Evolutionary conservation across 495 filamentous ascomycete genomes (phyloP).

Genomic region (Neurospora discreta): DNA sequence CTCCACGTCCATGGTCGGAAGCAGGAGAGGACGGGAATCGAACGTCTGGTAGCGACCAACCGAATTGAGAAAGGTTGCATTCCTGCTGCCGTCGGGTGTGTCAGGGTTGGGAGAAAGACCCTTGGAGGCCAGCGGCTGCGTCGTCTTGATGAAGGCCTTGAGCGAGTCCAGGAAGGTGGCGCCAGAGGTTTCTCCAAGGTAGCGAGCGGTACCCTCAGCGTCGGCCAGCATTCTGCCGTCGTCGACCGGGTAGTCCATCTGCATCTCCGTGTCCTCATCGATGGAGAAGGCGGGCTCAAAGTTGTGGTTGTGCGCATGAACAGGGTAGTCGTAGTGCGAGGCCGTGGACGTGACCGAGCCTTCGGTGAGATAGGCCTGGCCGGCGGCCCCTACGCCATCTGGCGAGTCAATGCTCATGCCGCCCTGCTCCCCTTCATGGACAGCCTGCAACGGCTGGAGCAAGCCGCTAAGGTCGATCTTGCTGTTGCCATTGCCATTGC

Average conservation of each 20-base stretch:
- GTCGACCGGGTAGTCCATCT: background rate
- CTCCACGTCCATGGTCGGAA: conserved; percentile 9
- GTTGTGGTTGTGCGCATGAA: background rate
- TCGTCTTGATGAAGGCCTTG: conserved; percentile 22
- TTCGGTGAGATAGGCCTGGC: background rate
- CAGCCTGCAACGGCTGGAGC: background rate
- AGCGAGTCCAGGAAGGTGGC: conserved; percentile 28
- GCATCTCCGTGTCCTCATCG: conserved; percentile 7
- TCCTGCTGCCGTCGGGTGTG: background rate
- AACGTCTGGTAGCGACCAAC: conserved; percentile 29
- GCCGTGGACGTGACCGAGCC: conserved; percentile 1
- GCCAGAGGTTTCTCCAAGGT: conserved; percentile 29
- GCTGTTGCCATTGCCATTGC: conserved; percentile 8
- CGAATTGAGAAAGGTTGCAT: conserved; percentile 14
- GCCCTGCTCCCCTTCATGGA: background rate
- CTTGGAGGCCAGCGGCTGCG: conserved; percentile 10
- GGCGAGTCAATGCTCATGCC: background rate
- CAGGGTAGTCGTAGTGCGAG: background rate
- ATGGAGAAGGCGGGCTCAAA: background rate
- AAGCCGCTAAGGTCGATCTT: background rate
- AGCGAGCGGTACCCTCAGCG: conserved; percentile 20
- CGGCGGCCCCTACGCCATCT: background rate
- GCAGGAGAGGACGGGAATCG: conserved; percentile 26
- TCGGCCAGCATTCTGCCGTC: conserved; percentile 26
- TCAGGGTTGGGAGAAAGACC: background rate